Evolutionary conservation across 2,329 filamentous ascomycete genomes (phyloP), one percentile per base, ranked within the genome.

Genomic region (Fonsecaea erecta): DNA sequence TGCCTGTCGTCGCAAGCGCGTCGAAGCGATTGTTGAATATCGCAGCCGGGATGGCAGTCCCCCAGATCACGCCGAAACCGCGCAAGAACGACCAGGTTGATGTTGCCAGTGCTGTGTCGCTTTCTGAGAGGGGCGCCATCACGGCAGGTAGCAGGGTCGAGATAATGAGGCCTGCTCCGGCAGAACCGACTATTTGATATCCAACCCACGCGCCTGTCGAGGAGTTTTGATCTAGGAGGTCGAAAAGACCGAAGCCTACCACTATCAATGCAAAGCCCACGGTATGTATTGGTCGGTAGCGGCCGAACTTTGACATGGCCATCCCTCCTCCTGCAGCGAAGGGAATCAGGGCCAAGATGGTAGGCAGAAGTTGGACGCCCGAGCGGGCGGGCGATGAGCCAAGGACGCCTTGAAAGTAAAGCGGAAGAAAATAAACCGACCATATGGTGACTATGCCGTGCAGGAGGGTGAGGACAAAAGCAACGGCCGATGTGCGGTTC

Each of bases 341-440:
- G 0, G 68, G 58, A 0, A 73, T 43, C 9, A 68, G 26, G 0
- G 54, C 53, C 1, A 74, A 52, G 16, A 69, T 61, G 1, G 52
- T 66, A 1, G 75, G 73, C 1, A 76, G 55, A 4, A 74, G 64
- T 2, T 66, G 57, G 2, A 73, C 63, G 3, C 75, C 71, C 2
- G 76, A 73, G 0, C 72, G 63, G 0, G 69, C 60, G 0, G 80
- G 75, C 0, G 73, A 69, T 2, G 72, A 53, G 14, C 52, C 35
- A 1, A 51, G 40, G 35, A 67, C 65, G 5, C 48, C 55, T 55
- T 79, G 81, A 46, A 82, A 71, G 0, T 77, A 73, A 51, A 78
- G 70, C 55, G 80, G 43, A n/a, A 86, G 73, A 0, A 83, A 81
- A 66, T 82, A 81, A 2, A 82, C 61, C 16, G 75, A 75, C 16